These are phyloP conservation scores for Eremomyces bilateralis DNA, from an alignment of 495 filamentous ascomycete species.

Conservation along the genomic window DNA sequence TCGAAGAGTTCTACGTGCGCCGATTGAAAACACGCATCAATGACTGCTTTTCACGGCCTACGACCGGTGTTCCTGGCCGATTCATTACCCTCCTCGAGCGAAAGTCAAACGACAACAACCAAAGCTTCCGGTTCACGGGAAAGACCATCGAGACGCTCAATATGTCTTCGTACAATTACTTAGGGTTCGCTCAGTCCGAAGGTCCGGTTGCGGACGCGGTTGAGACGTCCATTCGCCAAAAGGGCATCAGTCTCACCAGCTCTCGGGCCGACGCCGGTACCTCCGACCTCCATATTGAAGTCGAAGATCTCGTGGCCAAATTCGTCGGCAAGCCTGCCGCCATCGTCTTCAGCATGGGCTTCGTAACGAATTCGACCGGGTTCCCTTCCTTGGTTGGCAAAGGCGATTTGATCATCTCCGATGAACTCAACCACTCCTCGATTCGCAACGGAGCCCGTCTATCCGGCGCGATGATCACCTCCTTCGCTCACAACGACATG, in stretches of 20 bases:
- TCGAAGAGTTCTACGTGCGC: slow-evolving; percentile 94
- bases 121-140: slow-evolving; percentile 66
- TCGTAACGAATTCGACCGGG: slow-evolving; percentile 74
- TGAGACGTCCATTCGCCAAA: slow-evolving; percentile 63
- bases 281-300: slow-evolving; percentile 66
- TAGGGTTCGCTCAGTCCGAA: slow-evolving; percentile 94
- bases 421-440: slow-evolving; percentile 93
- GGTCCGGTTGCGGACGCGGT: slow-evolving; percentile 89
- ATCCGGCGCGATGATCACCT: slow-evolving; percentile 80
- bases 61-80: slow-evolving; percentile 80
- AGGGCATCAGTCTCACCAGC: slow-evolving; percentile 61
- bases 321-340: slow-evolving; percentile 87
- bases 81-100: slow-evolving; percentile 85
- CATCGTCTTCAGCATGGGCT: slow-evolving; percentile 98
- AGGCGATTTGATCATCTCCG: slow-evolving; percentile 80
- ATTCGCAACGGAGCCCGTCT: slow-evolving; percentile 88
- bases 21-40: slow-evolving; percentile 84
- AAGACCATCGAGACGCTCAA: slow-evolving; percentile 91
- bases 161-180: slow-evolving; percentile 98
- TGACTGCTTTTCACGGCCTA: slow-evolving; percentile 83
- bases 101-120: slow-evolving; percentile 69
- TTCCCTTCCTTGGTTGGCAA: slow-evolving; percentile 84
- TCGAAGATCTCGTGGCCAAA: slow-evolving; percentile 67
- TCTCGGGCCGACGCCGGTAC: slow-evolving; percentile 69
- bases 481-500: slow-evolving; percentile 98